A percentile compares a stretch with the other conserved stretches of the same genome.
These are phyloP conservation scores for Exserohilum rostratum DNA, from an alignment of 2,329 filamentous ascomycete species.

Conservation along the genomic window DNA sequence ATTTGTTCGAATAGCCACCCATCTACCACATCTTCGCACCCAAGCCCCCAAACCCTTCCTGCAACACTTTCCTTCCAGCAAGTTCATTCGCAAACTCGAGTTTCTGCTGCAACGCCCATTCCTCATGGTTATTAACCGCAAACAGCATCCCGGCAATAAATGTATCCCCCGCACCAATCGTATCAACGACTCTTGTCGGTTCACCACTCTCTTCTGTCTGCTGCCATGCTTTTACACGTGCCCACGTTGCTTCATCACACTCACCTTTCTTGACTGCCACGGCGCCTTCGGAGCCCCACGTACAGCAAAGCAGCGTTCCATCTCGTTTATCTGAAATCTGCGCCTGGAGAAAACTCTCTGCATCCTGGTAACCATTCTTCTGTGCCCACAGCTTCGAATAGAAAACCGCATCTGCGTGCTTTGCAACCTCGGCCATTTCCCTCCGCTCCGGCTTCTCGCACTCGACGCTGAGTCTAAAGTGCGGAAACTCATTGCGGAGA, in stretches of 20 bases:
- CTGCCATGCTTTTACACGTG: conserved; percentile 18
- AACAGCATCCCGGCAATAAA: conserved; percentile 76
- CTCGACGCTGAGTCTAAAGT: conserved; percentile 68
- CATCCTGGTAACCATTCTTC: conserved; percentile 25
- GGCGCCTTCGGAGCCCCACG: conserved; percentile 65
- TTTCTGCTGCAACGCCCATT: conserved; percentile 58
- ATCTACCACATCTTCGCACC: conserved; percentile 16
- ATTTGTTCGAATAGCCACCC: conserved; percentile 26
- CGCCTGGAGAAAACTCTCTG: conserved; percentile 42
- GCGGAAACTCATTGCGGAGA: conserved; percentile 47
- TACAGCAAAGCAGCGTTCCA: conserved; percentile 61
- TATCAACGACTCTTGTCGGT: conserved; percentile 52
- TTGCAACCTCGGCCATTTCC: conserved; percentile 65
- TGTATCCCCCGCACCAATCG: conserved; percentile 76
- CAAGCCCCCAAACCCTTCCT: conserved; percentile 63
- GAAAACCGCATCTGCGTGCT: conserved; percentile 72
- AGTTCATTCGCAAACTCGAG: conserved; percentile 68
- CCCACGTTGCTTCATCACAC: neutral
- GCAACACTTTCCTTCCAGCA: conserved; percentile 70
- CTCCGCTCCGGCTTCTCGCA: conserved; percentile 70
- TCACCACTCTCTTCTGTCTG: no score
- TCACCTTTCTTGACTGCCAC: conserved; percentile 51
- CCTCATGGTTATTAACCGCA: conserved; percentile 59
- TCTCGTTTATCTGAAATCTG: conserved; percentile 27
- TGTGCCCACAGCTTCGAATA: conserved; percentile 75